Evolutionary conservation across 129 eudicot genomes (phyloP).

Genomic region (Pseudognaphalium luteoalbum): DNA sequence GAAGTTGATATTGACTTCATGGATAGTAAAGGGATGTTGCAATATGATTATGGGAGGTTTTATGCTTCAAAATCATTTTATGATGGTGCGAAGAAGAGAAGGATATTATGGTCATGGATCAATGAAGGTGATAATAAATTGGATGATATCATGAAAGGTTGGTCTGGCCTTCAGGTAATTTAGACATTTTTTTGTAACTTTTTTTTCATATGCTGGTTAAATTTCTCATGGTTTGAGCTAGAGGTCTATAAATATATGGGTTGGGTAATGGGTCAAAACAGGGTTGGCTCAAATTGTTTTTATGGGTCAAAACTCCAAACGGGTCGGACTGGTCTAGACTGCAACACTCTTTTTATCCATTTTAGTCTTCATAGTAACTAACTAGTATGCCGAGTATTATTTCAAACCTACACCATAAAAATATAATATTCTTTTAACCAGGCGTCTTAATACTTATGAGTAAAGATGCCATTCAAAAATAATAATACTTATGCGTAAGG

Average conservation of each 20-base stretch:
- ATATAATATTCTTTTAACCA: too few species aligned
- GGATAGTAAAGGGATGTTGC: conserved; percentile 35
- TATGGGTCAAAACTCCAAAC: too few species aligned
- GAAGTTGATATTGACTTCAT: conserved; percentile 40
- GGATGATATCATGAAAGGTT: conserved; percentile 51
- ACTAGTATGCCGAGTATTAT: too few species aligned
- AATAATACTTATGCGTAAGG: too few species aligned
- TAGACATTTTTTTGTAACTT: neutral
- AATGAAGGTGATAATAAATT: conserved; percentile 42
- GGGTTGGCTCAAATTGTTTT: neutral
- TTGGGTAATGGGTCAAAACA: neutral
- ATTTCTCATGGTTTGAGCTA: neutral
- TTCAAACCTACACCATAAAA: too few species aligned
- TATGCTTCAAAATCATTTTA: conserved; percentile 74
- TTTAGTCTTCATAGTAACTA: too few species aligned
- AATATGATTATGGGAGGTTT: conserved; percentile 67
- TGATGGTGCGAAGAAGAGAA: conserved; percentile 46
- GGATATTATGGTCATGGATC: conserved; percentile 72
- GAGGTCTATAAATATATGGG: neutral
- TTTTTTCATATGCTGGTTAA: neutral
- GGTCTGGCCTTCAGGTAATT: conserved; percentile 74
- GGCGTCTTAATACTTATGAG: too few species aligned
- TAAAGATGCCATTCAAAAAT: too few species aligned
- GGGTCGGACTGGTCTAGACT: too few species aligned
- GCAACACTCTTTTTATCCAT: too few species aligned